Base-by-base conservation (phyloP, 805 yeast species). In the Candida caryicola region DNA sequence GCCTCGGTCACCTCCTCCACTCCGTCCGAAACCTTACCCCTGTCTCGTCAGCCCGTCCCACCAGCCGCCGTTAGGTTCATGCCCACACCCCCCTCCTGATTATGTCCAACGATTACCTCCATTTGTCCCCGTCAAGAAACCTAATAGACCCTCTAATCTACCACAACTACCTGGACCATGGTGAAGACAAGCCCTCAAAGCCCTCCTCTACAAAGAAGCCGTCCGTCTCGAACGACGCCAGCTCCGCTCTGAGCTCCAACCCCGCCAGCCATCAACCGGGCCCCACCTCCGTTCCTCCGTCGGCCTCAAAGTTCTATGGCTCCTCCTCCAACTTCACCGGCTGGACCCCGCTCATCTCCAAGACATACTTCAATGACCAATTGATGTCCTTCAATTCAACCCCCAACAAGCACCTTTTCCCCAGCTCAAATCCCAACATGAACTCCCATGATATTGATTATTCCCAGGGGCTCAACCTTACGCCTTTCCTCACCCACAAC, bases 281-380 rank as follows among this genome's bases (percentile, higher is more conserved):
- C 15, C 28, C 23, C 16, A 28, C 46, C 7, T 28, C 48, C n/a
- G 35, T 44, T 7, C 55, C 57, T 8, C 47, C 57, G 0, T 56
- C 61, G 9, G 57, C 55, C 5, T 44, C 52, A 12, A 55, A 55
- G 36, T 39, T 45, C 23, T 46, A 45, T 36, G 38, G 44, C 17
- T 34, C 47, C 9, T 31, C 43, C 17, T 19, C 39, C 17, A 36
- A 31, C 27, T 29, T 54, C 27, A 50, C 69, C 4, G 71, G 71
- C 2, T 69, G 73, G 74, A 68, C 74, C 6, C 74, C 74, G 15
- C 46, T 66, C 17, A 63, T 68, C 4, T 55, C 66, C 2, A 64
- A 66, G 29, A 66, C 71, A 5, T 49, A 63, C 38, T 57, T 45
- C 40, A 62, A 57, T 37, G 73, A 67, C 29, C 62, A 58, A 36